A percentile compares a stretch with the other conserved stretches of the same genome.
Evolutionary conservation across 345 rosid species (phyloP).

Genomic region (Euphorbia lathyris): DNA sequence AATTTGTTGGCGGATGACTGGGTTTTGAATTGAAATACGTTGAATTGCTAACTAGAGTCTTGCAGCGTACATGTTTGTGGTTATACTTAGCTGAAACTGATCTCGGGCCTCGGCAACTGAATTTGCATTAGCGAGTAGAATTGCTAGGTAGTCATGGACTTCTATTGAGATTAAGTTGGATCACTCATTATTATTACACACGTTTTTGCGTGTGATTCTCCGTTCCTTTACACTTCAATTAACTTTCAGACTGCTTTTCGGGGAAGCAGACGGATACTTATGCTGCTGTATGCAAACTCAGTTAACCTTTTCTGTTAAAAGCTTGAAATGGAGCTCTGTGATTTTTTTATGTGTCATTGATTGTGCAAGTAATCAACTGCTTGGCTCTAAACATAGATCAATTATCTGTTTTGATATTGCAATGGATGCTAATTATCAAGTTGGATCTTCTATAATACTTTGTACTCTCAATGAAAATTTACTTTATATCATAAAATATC

Average conservation of each 20-base stretch:
- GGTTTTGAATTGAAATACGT: background rate
- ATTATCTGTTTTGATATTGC: background rate
- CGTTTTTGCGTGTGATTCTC: too few relatives aligned
- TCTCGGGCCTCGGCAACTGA: background rate
- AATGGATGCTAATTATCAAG: background rate
- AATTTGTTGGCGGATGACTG: background rate
- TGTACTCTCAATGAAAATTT: background rate
- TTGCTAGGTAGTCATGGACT: background rate
- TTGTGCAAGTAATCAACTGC: background rate
- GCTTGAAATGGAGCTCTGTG: background rate
- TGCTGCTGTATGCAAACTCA: background rate
- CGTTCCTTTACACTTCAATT: too few relatives aligned
- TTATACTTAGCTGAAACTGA: slow-evolving; percentile 20
- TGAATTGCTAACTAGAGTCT: background rate
- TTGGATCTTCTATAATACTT: background rate
- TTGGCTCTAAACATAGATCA: background rate
- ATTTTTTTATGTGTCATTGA: background rate
- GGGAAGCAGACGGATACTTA: background rate
- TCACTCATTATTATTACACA: background rate
- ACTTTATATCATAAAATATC: background rate
- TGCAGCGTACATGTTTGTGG: slow-evolving; percentile 21
- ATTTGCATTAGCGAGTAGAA: background rate
- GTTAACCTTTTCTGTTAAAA: background rate
- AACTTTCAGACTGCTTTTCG: background rate
- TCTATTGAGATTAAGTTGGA: background rate